Evolutionary conservation across 805 yeast species (phyloP).

Genomic region (Saccharomyces eubayanus): DNA sequence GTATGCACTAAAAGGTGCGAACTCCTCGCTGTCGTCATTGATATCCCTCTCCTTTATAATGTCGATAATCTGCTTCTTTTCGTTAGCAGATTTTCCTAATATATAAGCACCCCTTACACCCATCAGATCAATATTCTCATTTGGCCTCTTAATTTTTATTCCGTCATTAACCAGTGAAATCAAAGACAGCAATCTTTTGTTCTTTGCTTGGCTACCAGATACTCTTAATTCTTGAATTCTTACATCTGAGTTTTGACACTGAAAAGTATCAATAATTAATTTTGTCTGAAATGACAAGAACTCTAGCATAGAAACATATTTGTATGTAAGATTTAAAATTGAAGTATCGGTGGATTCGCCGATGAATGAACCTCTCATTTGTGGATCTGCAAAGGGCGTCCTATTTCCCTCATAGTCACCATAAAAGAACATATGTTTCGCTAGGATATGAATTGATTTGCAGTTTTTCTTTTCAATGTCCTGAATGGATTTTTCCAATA

Average conservation of each 20-base stretch:
- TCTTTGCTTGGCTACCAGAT: constrained; percentile 49
- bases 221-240: constrained; percentile 33
- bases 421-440: constrained; percentile 37
- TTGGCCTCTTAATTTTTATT: constrained; percentile 9
- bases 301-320: constrained; percentile 42
- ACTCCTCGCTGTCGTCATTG: background rate
- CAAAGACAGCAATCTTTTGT: constrained; percentile 33
- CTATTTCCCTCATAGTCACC: constrained; percentile 55
- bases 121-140: constrained; percentile 10
- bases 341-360: constrained; percentile 39
- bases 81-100: constrained; percentile 13
- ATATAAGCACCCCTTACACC: constrained; percentile 20
- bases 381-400: constrained; percentile 45
- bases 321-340: constrained; percentile 30
- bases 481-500: constrained; percentile 17
- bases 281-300: constrained; percentile 44
- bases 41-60: background rate
- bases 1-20: background rate
- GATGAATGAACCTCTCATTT: constrained; percentile 41
- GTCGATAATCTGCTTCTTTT: constrained; percentile 2
- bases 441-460: constrained; percentile 20
- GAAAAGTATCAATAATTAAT: constrained; percentile 33
- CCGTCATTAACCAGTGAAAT: constrained; percentile 20
- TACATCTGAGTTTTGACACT: background rate
- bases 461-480: constrained; percentile 10